These are phyloP conservation scores for Penicillium roqueforti DNA, from an alignment of 495 filamentous ascomycete species.

Conservation along the genomic window DNA sequence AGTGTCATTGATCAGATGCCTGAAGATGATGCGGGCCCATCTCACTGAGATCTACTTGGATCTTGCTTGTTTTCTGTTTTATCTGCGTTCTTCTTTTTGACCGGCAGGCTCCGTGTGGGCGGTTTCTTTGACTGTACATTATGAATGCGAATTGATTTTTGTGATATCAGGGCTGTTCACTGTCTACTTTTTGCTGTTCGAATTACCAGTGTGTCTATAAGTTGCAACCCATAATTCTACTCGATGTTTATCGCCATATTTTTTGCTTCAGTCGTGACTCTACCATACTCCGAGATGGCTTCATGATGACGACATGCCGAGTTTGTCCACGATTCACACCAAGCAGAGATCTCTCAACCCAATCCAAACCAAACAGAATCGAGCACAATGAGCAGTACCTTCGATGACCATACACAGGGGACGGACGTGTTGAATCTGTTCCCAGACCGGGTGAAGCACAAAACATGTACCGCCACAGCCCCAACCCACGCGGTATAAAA, in stretches of 20 bases:
- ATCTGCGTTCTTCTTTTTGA: not conserved
- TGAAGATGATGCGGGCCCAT: constrained; percentile 50
- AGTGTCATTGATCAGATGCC: constrained; percentile 68
- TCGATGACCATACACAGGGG: constrained; percentile 28
- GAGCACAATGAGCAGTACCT: constrained; percentile 13
- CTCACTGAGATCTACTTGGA: constrained; percentile 15
- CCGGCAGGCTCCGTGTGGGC: constrained; percentile 20
- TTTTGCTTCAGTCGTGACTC: not conserved
- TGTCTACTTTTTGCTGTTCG: not conserved
- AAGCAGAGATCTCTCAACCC: not conserved
- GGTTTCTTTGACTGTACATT: constrained; percentile 9
- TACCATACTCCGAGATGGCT: not conserved
- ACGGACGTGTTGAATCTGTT: constrained; percentile 34
- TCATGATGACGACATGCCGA: constrained; percentile 8
- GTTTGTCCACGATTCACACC: not conserved
- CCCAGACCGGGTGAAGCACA: constrained; percentile 33
- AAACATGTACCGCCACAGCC: constrained; percentile 28
- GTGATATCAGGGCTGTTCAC: not conserved
- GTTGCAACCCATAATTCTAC: not conserved
- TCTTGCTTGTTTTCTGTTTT: not conserved
- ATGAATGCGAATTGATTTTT: constrained; percentile 4
- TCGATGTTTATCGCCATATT: not conserved
- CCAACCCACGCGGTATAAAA: too few species aligned
- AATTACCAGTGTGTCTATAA: not conserved
- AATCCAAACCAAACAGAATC: not conserved